Percentiles rank a stretch among this genome's conserved stretches.
Conservation (phyloP, 176 grass and related monocot species). For the Rhynchospora breviuscula region DNA sequence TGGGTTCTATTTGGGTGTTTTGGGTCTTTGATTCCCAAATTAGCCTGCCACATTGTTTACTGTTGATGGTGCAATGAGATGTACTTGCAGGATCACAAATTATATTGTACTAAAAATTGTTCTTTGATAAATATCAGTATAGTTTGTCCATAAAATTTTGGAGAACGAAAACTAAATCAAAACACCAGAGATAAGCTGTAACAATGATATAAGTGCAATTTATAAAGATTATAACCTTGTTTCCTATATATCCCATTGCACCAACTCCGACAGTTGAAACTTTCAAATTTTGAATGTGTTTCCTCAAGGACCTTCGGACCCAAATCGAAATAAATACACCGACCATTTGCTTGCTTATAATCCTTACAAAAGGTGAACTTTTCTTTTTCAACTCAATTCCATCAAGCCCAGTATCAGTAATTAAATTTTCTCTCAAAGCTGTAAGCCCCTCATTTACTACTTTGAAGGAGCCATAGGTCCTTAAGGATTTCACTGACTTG, state of each 20-base stretch:
- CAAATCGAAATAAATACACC: constrained; percentile 77
- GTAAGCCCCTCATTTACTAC: constrained; percentile 9
- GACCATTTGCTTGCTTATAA: constrained; percentile 97
- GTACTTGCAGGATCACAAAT: background rate
- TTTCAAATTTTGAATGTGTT: constrained; percentile 79
- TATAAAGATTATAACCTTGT: constrained; percentile 46
- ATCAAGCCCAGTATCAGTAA: constrained; percentile 31
- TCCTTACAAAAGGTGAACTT: constrained; percentile 60
- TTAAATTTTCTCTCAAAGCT: constrained; percentile 17
- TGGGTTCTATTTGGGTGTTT: background rate
- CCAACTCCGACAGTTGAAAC: constrained; percentile 90
- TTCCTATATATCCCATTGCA: constrained; percentile 98
- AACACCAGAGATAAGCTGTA: background rate
- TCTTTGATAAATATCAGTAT: too few species aligned
- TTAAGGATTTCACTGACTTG: constrained; percentile 42
- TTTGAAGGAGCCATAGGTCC: constrained; percentile 28
- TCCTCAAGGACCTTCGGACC: constrained; percentile 55
- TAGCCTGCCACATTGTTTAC: background rate
- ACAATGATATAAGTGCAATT: background rate
- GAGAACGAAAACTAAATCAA: background rate
- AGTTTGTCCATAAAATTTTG: background rate
- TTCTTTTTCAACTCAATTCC: constrained; percentile 36
- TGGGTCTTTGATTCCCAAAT: background rate
- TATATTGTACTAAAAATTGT: too few species aligned
- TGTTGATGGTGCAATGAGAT: background rate